Base-by-base conservation (phyloP, 2,329 filamentous ascomycete species). In the Aspergillus bombycis region DNA sequence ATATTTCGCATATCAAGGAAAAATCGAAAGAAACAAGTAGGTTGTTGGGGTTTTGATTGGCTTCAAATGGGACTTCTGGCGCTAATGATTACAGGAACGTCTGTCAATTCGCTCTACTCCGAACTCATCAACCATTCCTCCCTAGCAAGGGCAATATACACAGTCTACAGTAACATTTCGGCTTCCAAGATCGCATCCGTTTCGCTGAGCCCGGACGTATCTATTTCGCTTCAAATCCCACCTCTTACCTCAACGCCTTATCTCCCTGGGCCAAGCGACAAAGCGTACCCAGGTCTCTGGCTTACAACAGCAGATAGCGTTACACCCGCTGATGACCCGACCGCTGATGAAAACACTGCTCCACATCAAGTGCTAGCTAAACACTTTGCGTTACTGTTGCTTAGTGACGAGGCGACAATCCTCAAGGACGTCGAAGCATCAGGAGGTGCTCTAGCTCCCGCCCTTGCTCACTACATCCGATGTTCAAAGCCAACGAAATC, bases 161-260 rank as follows among this genome's bases (percentile, higher is more conserved):
- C 92, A 66, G 85, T 97, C 52, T 96, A 92, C 75, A 88, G 90
- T 55, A 89, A 91, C 55, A 90, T 97, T 34, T 93, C 92, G 9
- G 87, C 88, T 61, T 94, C 94, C 71, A 92, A 89, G 74, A 96
- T 97, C 70, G 93, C 94, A 0, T 92, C 93, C 16, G 83, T 96
- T 34, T 89, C 92, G 66, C 86, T 97, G 11, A 90, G 90, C 62
- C 89, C 81, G 3, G 80, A 80, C 34, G 82, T 86, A 59, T 86
- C 86, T 34, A 85, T 88, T 52, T 88, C 86, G 0, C 82, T 90
- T 46, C 87, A 89, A 69, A 87, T 90, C 19, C 87, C 86, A 19
- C 84, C 85, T 41, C 75, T 86, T 28, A 84, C 84, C 58, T 93
- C 91, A 62, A 88, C 93, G 2, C 85, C 89, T 1, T 91, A 92